These are phyloP conservation scores for Ogataea trehaloabstinens DNA, from an alignment of 805 yeast species.

Conservation along the genomic window DNA sequence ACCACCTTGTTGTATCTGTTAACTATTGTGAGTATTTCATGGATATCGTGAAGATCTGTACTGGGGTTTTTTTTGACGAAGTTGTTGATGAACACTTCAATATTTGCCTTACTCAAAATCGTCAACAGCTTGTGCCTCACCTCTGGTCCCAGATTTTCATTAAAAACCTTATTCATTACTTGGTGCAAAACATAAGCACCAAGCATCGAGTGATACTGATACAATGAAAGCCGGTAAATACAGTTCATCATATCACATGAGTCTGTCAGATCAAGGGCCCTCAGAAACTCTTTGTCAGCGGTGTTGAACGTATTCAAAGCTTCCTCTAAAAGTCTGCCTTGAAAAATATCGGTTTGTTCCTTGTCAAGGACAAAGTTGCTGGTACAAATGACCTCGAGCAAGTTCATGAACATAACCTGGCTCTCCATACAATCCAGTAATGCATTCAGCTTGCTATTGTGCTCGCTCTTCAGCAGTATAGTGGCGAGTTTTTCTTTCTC, in stretches of 20 bases:
- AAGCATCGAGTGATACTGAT: neutral
- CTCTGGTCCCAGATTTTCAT: neutral
- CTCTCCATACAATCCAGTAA: slow-evolving; percentile 7
- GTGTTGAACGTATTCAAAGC: neutral
- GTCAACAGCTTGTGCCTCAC: neutral
- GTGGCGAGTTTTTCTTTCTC: neutral
- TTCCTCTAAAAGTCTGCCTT: neutral
- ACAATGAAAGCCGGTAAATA: slow-evolving; percentile 7
- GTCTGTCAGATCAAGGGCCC: slow-evolving; percentile 1
- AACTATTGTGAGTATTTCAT: slow-evolving; percentile 7
- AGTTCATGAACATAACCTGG: slow-evolving; percentile 3
- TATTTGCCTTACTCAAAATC: slow-evolving; percentile 4
- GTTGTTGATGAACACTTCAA: slow-evolving; percentile 12
- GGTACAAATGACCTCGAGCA: slow-evolving; percentile 8
- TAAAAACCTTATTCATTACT: slow-evolving; percentile 1
- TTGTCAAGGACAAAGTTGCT: neutral
- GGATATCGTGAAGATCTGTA: slow-evolving; percentile 7
- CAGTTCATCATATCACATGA: slow-evolving; percentile 4
- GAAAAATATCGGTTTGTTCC: neutral
- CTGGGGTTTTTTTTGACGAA: slow-evolving; percentile 13
- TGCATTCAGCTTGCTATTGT: slow-evolving; percentile 2
- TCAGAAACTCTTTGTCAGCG: slow-evolving; percentile 1
- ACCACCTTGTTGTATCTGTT: slow-evolving; percentile 12
- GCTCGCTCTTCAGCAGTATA: neutral
- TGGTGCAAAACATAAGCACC: slow-evolving; percentile 5